Percentiles rank a stretch among this genome's conserved stretches.
Conservation (phyloP, 2,329 filamentous ascomycete species). For the Teratosphaeria gauchensis region DNA sequence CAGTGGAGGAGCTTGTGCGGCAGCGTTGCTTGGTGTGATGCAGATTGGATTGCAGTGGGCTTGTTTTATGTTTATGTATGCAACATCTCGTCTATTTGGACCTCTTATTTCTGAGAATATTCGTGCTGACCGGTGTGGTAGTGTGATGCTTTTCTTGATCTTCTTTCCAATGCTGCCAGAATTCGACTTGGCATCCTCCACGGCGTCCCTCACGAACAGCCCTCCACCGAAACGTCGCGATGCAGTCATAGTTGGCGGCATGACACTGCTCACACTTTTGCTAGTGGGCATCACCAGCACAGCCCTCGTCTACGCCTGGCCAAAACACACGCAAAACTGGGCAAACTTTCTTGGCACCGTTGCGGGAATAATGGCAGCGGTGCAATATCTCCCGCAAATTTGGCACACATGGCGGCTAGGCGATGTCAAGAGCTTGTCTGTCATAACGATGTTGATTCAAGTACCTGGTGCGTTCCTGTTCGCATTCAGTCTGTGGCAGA, state of each 20-base stretch:
- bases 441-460: slow-evolving; percentile 97
- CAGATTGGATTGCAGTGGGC: slow-evolving; percentile 89
- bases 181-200: slow-evolving; percentile 25
- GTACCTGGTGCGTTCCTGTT: slow-evolving; percentile 89
- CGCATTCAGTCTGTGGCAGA: slow-evolving; percentile 61
- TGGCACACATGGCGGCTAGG: slow-evolving; percentile 80
- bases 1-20: slow-evolving; percentile 70
- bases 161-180: slow-evolving; percentile 59
- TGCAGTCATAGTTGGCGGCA: slow-evolving; percentile 62
- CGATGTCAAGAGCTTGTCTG: slow-evolving; percentile 81
- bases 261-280: slow-evolving; percentile 69
- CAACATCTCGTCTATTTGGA: not conserved
- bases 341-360: slow-evolving; percentile 77
- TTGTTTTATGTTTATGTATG: slow-evolving; percentile 86
- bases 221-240: slow-evolving; percentile 58
- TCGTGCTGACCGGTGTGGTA: slow-evolving; percentile 29
- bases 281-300: slow-evolving; percentile 55
- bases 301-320: slow-evolving; percentile 55
- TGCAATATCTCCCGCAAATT: slow-evolving; percentile 95
- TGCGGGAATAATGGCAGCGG: slow-evolving; percentile 64
- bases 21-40: slow-evolving; percentile 75
- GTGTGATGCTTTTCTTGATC: slow-evolving; percentile 83
- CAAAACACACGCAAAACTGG: slow-evolving; percentile 61
- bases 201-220: slow-evolving; percentile 38
- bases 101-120: not conserved